phyloP scores from a whole-genome alignment of 192 early-diverging fungal species.

The Dissophora ornata region DNA sequence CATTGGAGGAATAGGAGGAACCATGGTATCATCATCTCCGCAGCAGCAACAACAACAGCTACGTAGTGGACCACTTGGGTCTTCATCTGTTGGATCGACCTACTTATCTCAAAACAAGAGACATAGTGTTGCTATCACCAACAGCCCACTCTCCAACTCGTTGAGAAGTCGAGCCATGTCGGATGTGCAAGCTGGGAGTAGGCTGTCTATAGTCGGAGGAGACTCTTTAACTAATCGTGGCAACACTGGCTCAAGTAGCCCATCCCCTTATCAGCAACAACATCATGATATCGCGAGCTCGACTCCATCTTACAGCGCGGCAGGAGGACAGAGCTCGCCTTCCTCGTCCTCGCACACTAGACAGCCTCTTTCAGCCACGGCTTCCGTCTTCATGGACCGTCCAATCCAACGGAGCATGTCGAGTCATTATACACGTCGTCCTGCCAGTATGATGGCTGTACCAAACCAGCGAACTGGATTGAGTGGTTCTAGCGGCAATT shows the following conservation, averaged over 20 bases:
- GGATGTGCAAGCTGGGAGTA: constrained; percentile 28
- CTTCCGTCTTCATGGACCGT: constrained; percentile 23
- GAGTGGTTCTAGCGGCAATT: not conserved
- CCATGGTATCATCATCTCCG: not conserved
- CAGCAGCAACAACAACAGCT: not conserved
- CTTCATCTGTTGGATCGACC: constrained; percentile 3
- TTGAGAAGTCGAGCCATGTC: constrained; percentile 30
- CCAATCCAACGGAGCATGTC: constrained; percentile 30
- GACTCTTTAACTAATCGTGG: not conserved
- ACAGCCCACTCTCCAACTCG: constrained; percentile 13
- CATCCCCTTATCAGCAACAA: constrained; percentile 7
- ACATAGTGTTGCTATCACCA: not conserved
- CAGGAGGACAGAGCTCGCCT: constrained; percentile 3
- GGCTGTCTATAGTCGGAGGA: constrained; percentile 2
- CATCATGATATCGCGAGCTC: not conserved
- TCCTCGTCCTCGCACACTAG: not conserved
- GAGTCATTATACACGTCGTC: constrained; percentile 24
- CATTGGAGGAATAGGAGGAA: not conserved
- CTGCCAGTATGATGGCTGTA: constrained; percentile 23
- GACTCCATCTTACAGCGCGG: not conserved
- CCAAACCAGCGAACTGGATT: constrained; percentile 5
- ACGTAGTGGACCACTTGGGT: not conserved
- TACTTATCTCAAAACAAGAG: constrained; percentile 27
- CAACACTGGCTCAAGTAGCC: not conserved
- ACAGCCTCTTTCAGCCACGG: constrained; percentile 1